These are phyloP conservation scores for Corrigiola litoralis DNA, from an alignment of 179 eudicot species.

Conservation along the genomic window DNA sequence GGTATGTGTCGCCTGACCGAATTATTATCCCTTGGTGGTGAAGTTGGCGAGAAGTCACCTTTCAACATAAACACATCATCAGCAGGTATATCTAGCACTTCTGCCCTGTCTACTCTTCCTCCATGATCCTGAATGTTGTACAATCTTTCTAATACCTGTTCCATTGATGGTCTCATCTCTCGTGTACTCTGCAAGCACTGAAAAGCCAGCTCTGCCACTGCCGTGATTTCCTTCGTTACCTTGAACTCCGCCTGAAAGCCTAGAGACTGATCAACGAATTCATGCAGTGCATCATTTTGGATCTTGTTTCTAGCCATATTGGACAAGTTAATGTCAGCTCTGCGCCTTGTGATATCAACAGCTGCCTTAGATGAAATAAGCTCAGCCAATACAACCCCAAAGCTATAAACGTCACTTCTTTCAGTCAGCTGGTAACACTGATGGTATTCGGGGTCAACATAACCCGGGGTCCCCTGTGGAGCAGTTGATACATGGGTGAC, in stretches of 20 bases:
- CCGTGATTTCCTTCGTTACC: constrained; percentile 18
- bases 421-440: constrained; percentile 30
- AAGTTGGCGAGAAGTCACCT: constrained; percentile 22
- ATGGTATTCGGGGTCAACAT: constrained; percentile 32
- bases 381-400: constrained; percentile 28
- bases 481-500: constrained; percentile 33
- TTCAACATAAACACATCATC: constrained; percentile 26
- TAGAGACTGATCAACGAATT: constrained; percentile 31
- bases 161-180: constrained; percentile 42
- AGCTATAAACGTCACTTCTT: constrained; percentile 31
- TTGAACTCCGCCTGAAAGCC: constrained; percentile 21
- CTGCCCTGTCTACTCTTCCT: constrained; percentile 9
- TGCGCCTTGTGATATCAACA: constrained; percentile 26
- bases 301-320: constrained; percentile 27
- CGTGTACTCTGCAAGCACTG: constrained; percentile 33
- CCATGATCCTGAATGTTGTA: constrained; percentile 1
- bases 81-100: constrained; percentile 23
- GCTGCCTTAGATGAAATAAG: constrained; percentile 31
- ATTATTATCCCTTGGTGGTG: constrained; percentile 23
- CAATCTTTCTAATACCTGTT: constrained; percentile 24
- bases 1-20: constrained; percentile 5
- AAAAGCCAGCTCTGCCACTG: constrained; percentile 31
- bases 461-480: constrained; percentile 37
- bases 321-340: constrained; percentile 30
- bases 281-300: constrained; percentile 24